These are phyloP conservation scores for Leptographium galeiforme DNA, from an alignment of 2,329 filamentous ascomycete genomes.

Conservation along the genomic window DNA sequence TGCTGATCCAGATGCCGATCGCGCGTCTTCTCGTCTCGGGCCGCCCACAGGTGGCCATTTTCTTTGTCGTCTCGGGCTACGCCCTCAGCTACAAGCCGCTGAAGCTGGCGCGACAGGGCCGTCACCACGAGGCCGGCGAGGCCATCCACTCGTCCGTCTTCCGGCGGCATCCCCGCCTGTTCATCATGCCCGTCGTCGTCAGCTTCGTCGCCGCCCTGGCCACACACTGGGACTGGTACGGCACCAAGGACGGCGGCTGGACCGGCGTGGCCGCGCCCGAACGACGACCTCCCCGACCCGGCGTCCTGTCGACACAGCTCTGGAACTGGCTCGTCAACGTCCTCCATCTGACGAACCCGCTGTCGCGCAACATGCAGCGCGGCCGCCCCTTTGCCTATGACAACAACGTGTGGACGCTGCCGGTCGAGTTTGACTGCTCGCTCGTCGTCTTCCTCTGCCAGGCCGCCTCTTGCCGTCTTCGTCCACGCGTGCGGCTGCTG, in stretches of 20 bases:
- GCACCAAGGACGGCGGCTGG: constrained; percentile 4
- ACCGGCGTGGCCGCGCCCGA: constrained; percentile 3
- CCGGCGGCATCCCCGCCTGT: constrained; percentile 12
- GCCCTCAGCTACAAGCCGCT: constrained; percentile 14
- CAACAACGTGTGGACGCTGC: constrained; percentile 23
- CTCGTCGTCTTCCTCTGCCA: constrained; percentile 21
- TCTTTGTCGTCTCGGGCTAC: constrained; percentile 32
- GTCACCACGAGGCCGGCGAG: constrained; percentile 9
- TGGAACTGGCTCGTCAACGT: constrained; percentile 5
- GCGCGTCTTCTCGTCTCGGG: constrained; percentile 22
- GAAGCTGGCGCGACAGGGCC: constrained; percentile 9
- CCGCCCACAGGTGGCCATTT: constrained; percentile 24
- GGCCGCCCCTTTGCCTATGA: constrained; percentile 16
- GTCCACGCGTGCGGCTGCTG: constrained; percentile 7
- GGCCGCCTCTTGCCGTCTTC: constrained; percentile 17
- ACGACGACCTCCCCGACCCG: constrained; percentile 6
- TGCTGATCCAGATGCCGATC: constrained; percentile 21
- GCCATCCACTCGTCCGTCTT: constrained; percentile 11
- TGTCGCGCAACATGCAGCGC: constrained; percentile 17
- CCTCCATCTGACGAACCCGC: constrained; percentile 4
- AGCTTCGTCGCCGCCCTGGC: constrained; percentile 5
- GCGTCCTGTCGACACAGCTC: constrained; percentile 3
- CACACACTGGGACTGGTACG: constrained; percentile 7
- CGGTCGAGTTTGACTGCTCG: constrained; percentile 22
- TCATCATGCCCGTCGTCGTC: constrained; percentile 10